These are phyloP conservation scores for Fraxinus xanthoxyloides DNA, from an alignment of 305 asterid genomes.

Conservation along the genomic window DNA sequence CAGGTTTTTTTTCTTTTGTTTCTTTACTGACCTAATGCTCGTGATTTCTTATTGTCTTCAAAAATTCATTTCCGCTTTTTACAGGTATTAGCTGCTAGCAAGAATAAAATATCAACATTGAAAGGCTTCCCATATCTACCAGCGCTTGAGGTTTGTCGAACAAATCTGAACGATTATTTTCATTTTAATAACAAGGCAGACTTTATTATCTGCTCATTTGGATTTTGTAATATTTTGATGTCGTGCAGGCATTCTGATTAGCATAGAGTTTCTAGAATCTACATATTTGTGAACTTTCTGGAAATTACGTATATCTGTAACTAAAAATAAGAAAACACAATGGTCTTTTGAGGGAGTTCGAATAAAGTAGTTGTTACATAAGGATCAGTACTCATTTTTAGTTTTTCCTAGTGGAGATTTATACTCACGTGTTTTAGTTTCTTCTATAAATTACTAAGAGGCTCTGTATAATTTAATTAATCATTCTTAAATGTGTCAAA, in stretches of 20 bases:
- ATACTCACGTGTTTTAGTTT: background rate
- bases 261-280: background rate
- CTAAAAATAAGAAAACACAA: background rate
- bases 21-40: slow-evolving; percentile 20
- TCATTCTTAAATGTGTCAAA: slow-evolving; percentile 1
- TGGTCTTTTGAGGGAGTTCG: background rate
- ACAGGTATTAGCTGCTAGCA: slow-evolving; percentile 98
- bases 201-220: background rate
- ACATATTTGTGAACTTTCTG: background rate
- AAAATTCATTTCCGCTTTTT: slow-evolving; percentile 17
- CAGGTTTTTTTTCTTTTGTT: slow-evolving; percentile 75
- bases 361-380: background rate
- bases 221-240: background rate
- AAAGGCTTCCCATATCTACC: slow-evolving; percentile 97
- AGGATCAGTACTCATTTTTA: background rate
- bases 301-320: background rate
- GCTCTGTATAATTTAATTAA: background rate
- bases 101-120: slow-evolving; percentile 91
- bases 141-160: slow-evolving; percentile 83
- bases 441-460: background rate
- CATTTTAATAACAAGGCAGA: background rate
- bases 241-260: background rate
- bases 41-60: slow-evolving; percentile 15
- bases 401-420: background rate
- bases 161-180: slow-evolving; percentile 12